Base-by-base conservation (phyloP, 257 asterid species). In the Ligustrum vulgare region DNA sequence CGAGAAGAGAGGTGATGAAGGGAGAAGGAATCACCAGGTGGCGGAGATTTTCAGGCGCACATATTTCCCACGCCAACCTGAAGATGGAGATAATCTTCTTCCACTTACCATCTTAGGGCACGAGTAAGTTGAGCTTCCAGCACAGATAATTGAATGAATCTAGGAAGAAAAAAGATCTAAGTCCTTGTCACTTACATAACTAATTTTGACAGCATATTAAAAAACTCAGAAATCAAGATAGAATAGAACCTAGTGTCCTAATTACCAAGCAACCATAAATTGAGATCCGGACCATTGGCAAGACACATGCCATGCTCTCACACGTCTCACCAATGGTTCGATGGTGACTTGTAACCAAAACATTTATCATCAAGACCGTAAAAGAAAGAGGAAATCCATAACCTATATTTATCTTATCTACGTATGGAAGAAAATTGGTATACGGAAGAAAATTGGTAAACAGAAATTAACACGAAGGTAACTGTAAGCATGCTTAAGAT, bases 1-100 rank as follows among this genome's bases (percentile, higher is more conserved):
- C 13, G 98, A 93, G 87, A 93, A 91, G 89, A 87, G 82, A 82
- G 98, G 98, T 1, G 97, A 93, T 64, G 97, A 93, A 79, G 97
- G 94, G 69, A 87, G 89, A 80, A 85, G 98, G 82, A 93, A 93
- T 69, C 82, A 75, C 78, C 98, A 91, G 80, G 98, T 91, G 58
- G 81, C 96, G 0, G 93, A 93, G 78, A 93, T 93, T 74, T 93
- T 91, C 81, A 87, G 80, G 80, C 82, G 98, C 60, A 93, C 98
- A 6, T 70, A 86, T 72, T 93, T 93, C 85, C 80, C 86, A 3
- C 82, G 91, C 86, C 85, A 70, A 12, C 85, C 82, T 2, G 87
- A 77, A 75, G 96, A 89, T 62, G 83, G 79, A 5, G 83, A 83
- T 71, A 75, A 76, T 66, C 72, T 75, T 64, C 85, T 76, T 76